phyloP scores from a whole-genome alignment of 805 yeast genomes.

The Yarrowia yakushimensis region DNA sequence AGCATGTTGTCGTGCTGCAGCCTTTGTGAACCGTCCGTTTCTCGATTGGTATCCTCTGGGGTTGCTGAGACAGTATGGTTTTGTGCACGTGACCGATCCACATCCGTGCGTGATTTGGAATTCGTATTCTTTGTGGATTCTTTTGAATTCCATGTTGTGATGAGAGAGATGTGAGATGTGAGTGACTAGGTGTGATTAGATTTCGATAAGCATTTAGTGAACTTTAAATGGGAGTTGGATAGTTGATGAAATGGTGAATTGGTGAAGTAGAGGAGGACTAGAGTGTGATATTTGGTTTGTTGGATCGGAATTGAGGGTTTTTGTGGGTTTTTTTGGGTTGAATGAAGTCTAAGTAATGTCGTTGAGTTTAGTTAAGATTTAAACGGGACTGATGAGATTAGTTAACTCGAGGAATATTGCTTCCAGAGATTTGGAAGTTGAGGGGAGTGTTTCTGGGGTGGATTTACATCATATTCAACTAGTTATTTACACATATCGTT shows the following conservation, averaged over 20 bases:
- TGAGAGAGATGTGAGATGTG: not conserved
- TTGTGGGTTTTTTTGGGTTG: no score
- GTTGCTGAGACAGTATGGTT: conserved; percentile 7
- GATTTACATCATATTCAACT: no score
- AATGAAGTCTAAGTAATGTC: no score
- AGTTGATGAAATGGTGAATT: not conserved
- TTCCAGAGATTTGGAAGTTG: no score
- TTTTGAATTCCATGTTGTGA: not conserved
- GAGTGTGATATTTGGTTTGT: no score
- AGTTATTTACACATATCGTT: no score
- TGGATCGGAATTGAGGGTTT: no score
- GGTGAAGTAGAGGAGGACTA: no score
- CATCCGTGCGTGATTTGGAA: not conserved
- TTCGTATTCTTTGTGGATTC: not conserved
- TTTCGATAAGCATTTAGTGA: not conserved
- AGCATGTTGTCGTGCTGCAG: conserved; percentile 11
- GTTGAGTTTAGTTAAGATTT: no score
- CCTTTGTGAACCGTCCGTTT: not conserved
- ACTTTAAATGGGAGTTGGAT: not conserved
- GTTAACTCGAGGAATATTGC: no score
- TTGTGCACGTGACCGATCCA: not conserved
- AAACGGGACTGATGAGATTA: no score
- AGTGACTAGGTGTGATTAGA: not conserved
- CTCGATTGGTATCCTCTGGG: not conserved
- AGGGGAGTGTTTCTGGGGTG: no score